Percentiles rank a stretch among this genome's conserved stretches.
Evolutionary conservation across 164 flowering plant species (phyloP).

Genomic region (Echeveria elegans): DNA sequence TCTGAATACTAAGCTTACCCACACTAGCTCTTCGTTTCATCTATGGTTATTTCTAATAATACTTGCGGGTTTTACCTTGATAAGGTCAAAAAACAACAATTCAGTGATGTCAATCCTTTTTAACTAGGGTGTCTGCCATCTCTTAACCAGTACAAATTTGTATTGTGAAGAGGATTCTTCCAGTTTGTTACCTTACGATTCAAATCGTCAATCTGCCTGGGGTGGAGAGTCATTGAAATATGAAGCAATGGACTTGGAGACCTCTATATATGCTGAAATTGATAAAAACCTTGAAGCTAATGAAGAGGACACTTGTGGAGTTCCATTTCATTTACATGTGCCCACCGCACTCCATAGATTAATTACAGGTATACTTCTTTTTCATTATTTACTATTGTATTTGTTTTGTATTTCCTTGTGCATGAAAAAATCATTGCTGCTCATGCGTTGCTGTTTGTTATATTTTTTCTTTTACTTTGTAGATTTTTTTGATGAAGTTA

Average conservation of each 20-base stretch:
- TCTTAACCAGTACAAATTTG: slow-evolving; percentile 49
- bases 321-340: slow-evolving; percentile 57
- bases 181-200: slow-evolving; percentile 26
- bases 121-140: slow-evolving; percentile 76
- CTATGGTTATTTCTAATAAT: not conserved
- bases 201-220: slow-evolving; percentile 36
- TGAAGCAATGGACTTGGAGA: slow-evolving; percentile 69
- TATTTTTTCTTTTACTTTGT: no score
- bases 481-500: no score
- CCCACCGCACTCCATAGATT: slow-evolving; percentile 41
- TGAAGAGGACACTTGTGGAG: slow-evolving; percentile 30
- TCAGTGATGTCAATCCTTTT: not conserved
- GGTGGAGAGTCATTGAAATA: slow-evolving; percentile 38
- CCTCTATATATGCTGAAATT: slow-evolving; percentile 34
- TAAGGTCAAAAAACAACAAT: not conserved
- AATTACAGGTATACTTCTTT: slow-evolving; percentile 45
- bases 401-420: not conserved
- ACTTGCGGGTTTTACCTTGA: not conserved
- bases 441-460: not conserved
- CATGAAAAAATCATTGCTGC: not conserved
- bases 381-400: no score
- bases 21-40: not conserved
- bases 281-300: slow-evolving; percentile 47
- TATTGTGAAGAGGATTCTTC: slow-evolving; percentile 59
- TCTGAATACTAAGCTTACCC: not conserved